These are phyloP conservation scores for Telfairia occidentalis DNA, from an alignment of 331 rosid genomes.

Conservation along the genomic window DNA sequence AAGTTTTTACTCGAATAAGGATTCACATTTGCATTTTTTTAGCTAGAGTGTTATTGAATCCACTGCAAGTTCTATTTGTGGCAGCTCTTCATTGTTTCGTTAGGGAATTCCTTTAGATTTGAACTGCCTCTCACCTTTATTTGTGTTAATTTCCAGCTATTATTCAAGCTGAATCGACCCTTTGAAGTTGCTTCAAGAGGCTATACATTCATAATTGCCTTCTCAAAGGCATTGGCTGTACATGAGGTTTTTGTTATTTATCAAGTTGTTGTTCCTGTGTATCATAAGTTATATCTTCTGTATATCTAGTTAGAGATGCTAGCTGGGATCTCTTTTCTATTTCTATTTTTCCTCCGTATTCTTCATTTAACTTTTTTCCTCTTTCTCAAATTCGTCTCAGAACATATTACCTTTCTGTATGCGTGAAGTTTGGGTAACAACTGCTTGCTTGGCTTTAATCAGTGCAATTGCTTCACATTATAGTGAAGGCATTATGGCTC, in stretches of 20 bases:
- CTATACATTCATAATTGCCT: constrained; percentile 79
- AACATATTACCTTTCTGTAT: constrained; percentile 73
- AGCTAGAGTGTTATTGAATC: not conserved
- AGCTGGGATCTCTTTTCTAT: constrained; percentile 8
- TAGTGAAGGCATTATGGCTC: constrained; percentile 49
- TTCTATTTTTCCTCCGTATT: constrained; percentile 5
- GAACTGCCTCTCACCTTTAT: constrained; percentile 14
- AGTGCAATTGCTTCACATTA: constrained; percentile 61
- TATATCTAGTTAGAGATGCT: constrained; percentile 15
- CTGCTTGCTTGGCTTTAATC: constrained; percentile 76
- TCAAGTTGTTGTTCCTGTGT: not conserved
- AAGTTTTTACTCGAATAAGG: not conserved
- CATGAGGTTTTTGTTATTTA: constrained; percentile 49
- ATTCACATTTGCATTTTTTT: not conserved
- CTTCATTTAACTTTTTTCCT: constrained; percentile 10
- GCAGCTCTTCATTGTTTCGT: not conserved
- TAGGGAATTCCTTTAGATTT: not conserved
- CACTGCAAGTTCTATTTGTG: not conserved
- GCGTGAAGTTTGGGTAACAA: constrained; percentile 96
- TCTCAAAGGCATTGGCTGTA: constrained; percentile 68
- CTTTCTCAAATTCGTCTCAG: constrained; percentile 49
- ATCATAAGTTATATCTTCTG: not conserved
- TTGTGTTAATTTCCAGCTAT: constrained; percentile 47
- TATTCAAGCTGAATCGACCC: constrained; percentile 83
- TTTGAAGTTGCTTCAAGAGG: constrained; percentile 93